Conservation (phyloP, 257 asterid genomes). For the Solanum appendiculatum region DNA sequence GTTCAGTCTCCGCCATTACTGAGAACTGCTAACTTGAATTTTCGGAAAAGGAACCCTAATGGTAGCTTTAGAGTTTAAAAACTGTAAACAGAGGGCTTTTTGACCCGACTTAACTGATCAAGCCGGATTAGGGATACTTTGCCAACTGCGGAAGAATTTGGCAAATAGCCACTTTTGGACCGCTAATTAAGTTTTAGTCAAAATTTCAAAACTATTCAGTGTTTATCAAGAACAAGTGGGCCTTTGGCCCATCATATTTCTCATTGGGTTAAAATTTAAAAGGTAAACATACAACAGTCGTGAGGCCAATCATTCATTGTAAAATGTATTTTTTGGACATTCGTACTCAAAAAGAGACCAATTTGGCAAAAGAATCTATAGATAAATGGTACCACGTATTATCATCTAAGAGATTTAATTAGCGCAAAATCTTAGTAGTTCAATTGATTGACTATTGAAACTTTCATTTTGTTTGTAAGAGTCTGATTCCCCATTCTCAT, state of each 20-base stretch:
- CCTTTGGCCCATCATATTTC: neutral
- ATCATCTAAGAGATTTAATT: neutral
- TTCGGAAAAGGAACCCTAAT: neutral
- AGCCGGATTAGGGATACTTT: neutral
- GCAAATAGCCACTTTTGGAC: neutral
- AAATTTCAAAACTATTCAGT: neutral
- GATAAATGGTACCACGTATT: neutral
- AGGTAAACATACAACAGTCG: neutral
- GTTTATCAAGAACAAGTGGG: neutral
- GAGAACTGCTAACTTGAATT: neutral
- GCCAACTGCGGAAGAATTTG: neutral
- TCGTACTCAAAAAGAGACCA: neutral
- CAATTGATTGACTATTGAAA: neutral
- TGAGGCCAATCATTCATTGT: neutral
- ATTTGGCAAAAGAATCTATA: neutral
- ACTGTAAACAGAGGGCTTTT: neutral
- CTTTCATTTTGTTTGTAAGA: too few relatives aligned
- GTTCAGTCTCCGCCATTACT: constrained; percentile 18
- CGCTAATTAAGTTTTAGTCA: neutral
- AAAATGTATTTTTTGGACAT: neutral
- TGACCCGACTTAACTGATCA: neutral
- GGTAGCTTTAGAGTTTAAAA: neutral
- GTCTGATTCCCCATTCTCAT: neutral
- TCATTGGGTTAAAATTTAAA: neutral
- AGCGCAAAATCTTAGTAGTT: too few relatives aligned